Conservation (phyloP, 2,329 filamentous ascomycete genomes). For the Boeremia exigua region DNA sequence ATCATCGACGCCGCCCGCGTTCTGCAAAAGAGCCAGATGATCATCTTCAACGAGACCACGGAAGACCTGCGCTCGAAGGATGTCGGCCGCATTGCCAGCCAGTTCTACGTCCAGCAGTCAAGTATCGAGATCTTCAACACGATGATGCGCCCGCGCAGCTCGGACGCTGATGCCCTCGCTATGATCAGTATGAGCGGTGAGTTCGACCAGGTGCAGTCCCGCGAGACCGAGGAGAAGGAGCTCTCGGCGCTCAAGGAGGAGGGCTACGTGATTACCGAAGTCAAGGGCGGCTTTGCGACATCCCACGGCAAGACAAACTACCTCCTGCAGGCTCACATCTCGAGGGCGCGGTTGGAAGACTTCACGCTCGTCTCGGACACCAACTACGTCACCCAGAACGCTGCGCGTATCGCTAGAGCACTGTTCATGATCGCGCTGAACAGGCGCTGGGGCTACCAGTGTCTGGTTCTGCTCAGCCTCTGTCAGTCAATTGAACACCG, state of each 20-base stretch:
- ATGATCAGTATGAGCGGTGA: conserved; percentile 99
- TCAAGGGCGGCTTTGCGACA: conserved; percentile 70
- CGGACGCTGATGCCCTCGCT: conserved; percentile 88
- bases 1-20: conserved; percentile 87
- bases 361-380: conserved; percentile 92
- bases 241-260: conserved; percentile 75
- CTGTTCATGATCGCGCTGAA: conserved; percentile 98
- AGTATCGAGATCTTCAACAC: conserved; percentile 96
- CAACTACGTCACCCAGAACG: conserved; percentile 94
- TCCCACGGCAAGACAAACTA: conserved; percentile 96
- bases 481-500: conserved; percentile 98
- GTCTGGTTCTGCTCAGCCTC: conserved; percentile 84
- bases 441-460: conserved; percentile 93
- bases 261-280: conserved; percentile 71
- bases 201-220: conserved; percentile 94
- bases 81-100: conserved; percentile 93
- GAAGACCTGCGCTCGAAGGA: conserved; percentile 95
- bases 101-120: conserved; percentile 93
- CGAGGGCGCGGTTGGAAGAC: conserved; percentile 83
- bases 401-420: conserved; percentile 90
- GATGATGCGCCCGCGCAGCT: conserved; percentile 85
- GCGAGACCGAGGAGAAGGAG: conserved; percentile 90
- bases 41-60: conserved; percentile 94
- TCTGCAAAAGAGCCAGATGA: conserved; percentile 95
- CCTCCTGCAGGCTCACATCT: conserved; percentile 91